A percentile compares a stretch with the other conserved stretches of the same genome.
phyloP scores from a whole-genome alignment of 1,139 yeast genomes.

The Candida dubliniensis region DNA sequence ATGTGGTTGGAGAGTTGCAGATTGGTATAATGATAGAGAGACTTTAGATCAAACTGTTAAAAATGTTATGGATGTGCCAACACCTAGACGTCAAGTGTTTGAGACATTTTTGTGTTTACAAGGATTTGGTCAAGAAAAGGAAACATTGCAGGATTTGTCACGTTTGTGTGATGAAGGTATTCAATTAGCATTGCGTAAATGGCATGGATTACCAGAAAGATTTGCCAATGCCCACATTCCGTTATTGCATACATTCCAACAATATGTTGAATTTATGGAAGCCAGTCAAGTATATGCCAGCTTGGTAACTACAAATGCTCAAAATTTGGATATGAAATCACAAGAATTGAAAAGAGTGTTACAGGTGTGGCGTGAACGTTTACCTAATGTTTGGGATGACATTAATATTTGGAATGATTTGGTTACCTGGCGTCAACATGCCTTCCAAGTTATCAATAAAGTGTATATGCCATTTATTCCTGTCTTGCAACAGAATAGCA shows the following conservation, averaged over 20 bases:
- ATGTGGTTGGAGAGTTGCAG: conserved; percentile 99
- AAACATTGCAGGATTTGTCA: conserved; percentile 76
- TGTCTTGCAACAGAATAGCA: conserved; percentile 71
- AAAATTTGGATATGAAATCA: conserved; percentile 86
- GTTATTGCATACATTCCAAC: conserved; percentile 90
- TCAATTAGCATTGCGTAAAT: conserved; percentile 85
- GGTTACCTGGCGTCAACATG: conserved; percentile 98
- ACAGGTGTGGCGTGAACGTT: conserved; percentile 96
- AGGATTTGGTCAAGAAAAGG: conserved; percentile 89
- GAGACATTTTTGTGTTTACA: conserved; percentile 92
- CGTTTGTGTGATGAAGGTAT: conserved; percentile 94
- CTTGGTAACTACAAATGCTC: conserved; percentile 85
- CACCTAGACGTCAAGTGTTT: conserved; percentile 93
- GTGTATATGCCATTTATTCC: conserved; percentile 93
- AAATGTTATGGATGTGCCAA: conserved; percentile 97
- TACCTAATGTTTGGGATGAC: conserved; percentile 97
- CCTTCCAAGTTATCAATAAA: conserved; percentile 93
- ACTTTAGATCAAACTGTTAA: conserved; percentile 93
- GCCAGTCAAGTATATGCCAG: conserved; percentile 94
- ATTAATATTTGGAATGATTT: conserved; percentile 96
- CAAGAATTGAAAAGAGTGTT: conserved; percentile 92
- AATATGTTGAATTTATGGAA: conserved; percentile 96
- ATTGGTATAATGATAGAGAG: conserved; percentile 95
- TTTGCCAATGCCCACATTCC: conserved; percentile 88
- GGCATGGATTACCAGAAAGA: conserved; percentile 85